phyloP scores from a whole-genome alignment of 192 early-diverging fungal species.

The Linnemannia exigua region DNA sequence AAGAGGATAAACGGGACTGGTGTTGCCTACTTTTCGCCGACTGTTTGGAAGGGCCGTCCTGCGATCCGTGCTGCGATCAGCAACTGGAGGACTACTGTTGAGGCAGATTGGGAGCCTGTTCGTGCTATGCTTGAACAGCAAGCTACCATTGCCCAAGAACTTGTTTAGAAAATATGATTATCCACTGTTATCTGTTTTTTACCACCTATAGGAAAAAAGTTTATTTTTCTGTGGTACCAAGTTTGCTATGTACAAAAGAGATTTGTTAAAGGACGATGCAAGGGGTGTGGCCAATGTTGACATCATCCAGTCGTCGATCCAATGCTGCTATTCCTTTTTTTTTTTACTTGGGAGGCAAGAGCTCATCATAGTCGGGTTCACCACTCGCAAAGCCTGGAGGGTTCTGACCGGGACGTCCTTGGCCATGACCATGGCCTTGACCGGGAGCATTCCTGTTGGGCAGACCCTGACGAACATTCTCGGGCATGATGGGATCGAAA shows the following conservation, averaged over 20 bases:
- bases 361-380: constrained; percentile 31
- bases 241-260: background rate
- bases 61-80: constrained; percentile 66
- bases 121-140: constrained; percentile 32
- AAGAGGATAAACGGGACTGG: constrained; percentile 60
- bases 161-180: background rate
- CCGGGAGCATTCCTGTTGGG: constrained; percentile 1
- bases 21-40: constrained; percentile 63
- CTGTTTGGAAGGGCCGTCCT: constrained; percentile 57
- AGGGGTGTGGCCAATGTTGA: too few species aligned
- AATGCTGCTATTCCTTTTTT: background rate
- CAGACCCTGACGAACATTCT: constrained; percentile 9
- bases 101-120: constrained; percentile 36
- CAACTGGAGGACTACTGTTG: constrained; percentile 61
- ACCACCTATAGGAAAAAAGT: background rate
- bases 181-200: background rate
- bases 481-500: constrained; percentile 45
- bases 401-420: constrained; percentile 6
- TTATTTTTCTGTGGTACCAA: background rate
- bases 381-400: constrained; percentile 2
- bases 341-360: constrained; percentile 20
- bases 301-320: background rate
- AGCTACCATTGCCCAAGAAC: background rate
- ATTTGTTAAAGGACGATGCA: background rate
- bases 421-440: background rate